phyloP scores from a whole-genome alignment of 1,284 basidiomycete genomes.

The Malassezia brasiliensis region DNA sequence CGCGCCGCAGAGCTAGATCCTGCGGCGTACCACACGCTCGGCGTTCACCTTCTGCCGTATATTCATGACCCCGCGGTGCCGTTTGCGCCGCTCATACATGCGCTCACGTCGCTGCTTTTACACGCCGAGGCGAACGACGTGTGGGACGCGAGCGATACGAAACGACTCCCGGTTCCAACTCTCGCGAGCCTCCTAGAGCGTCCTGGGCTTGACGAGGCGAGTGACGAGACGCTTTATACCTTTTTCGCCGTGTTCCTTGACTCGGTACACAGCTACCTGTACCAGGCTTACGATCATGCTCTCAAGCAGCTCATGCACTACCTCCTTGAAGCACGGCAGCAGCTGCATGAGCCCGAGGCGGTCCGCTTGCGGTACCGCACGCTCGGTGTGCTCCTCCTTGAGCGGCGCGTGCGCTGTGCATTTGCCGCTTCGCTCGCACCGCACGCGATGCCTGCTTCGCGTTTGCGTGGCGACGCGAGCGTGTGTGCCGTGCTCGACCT shows the following conservation, averaged over 20 bases:
- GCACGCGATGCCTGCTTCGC: conserved; percentile 7
- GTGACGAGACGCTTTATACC: conserved; percentile 20
- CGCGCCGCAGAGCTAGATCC: neutral
- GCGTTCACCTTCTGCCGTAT: neutral
- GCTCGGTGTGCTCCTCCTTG: conserved; percentile 8
- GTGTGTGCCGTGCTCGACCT: conserved; percentile 28
- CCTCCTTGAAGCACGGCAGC: conserved; percentile 38
- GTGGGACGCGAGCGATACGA: neutral
- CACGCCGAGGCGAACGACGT: neutral
- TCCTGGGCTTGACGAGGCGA: conserved; percentile 11
- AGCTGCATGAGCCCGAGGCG: conserved; percentile 23
- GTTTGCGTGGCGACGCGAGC: conserved; percentile 23
- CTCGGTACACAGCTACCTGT: conserved; percentile 18
- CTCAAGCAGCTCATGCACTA: conserved; percentile 37
- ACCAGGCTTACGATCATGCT: conserved; percentile 25
- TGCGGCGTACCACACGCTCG: neutral
- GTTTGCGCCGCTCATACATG: neutral
- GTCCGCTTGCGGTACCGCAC: neutral
- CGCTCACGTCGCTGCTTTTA: neutral
- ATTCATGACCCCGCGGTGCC: neutral
- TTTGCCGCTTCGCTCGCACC: conserved; percentile 21
- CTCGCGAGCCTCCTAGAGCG: conserved; percentile 38
- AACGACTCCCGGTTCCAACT: conserved; percentile 11
- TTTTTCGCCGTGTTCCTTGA: conserved; percentile 30
- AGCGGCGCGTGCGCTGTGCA: conserved; percentile 18